phyloP scores from a whole-genome alignment of 176 grass and related monocot genomes.

The Aegilops sharonensis region DNA sequence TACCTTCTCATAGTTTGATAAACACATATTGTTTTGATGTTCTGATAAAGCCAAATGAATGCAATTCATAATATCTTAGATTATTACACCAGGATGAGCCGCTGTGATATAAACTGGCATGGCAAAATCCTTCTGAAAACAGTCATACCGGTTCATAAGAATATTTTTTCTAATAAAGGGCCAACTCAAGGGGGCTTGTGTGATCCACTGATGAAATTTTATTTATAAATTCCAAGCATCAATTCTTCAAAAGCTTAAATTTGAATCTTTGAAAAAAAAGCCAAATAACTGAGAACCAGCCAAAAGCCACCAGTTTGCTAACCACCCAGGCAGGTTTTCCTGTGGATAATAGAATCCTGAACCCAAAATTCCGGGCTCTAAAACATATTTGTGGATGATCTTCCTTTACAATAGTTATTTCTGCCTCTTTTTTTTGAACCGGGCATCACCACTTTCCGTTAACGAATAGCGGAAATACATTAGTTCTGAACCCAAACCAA shows the following conservation, averaged over 20 bases:
- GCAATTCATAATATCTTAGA: too few relatives aligned
- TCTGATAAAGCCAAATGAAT: too few relatives aligned
- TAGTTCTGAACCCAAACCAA: too few relatives aligned
- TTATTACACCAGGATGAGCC: too few relatives aligned
- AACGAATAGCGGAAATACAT: too few relatives aligned
- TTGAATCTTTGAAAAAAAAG: neutral
- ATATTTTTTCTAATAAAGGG: neutral
- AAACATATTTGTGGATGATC: slow-evolving; percentile 1
- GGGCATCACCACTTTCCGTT: too few relatives aligned
- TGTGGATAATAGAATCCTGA: neutral
- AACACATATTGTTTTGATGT: too few relatives aligned
- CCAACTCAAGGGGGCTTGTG: neutral
- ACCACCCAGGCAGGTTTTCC: neutral
- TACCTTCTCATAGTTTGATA: too few relatives aligned
- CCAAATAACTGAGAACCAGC: neutral
- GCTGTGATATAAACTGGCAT: neutral
- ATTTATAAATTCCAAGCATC: neutral
- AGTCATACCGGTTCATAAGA: neutral
- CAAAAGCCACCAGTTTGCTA: neutral
- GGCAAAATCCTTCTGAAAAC: neutral
- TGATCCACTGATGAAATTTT: neutral
- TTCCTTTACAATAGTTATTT: neutral
- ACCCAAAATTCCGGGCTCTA: neutral
- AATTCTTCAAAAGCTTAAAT: slow-evolving; percentile 23
- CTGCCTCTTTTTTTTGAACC: neutral